Evolutionary conservation across 306 rosid species (phyloP), one percentile per base, ranked within the genome.

Genomic region (Spatholobus suberectus): DNA sequence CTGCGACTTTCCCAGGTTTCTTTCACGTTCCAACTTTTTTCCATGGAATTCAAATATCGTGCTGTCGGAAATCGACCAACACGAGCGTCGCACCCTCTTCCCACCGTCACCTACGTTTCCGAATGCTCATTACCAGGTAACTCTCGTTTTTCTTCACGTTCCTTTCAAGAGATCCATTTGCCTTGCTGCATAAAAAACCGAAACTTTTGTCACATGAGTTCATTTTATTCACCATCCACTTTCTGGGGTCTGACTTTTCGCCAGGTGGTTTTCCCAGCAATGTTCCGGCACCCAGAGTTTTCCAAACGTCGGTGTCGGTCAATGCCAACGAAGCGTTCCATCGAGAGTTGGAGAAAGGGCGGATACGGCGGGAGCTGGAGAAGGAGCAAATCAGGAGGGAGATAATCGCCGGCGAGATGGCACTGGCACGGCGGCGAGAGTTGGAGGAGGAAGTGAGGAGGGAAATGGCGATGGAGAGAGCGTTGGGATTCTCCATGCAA

Each of bases 391-490:
- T 90, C 11, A 82, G 89, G 27, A 81, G 85, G 26, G 91, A 89
- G 79, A 88, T 90, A 4, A 47, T 90, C 2, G 68, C 84, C 2
- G 59, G 63, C 0, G 90, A 84, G 79, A 80, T 79, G 17, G 49
- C n/a, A n/a, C n/a, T n/a, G n/a, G n/a, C 68, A 5, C 81, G 89
- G 80, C 78, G 94, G 44, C 41, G 78, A 20, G 57, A 84, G 61
- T 66, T 90, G 11, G 97, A 92, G 34, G 88, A 82, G 2, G 93
- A 88, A 65, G 91, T 92, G 29, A 86, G 90, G 41, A 85, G 82
- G 66, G 97, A 89, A 44, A 61, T 92, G 66, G 79, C 76, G 47
- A 0, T 82, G 47, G 91, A 89, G 78, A 67, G 89, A 46, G 87
- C 34, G 20, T 46, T 62, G 35, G 49, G 73, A 18, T 11, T 88